Conservation (phyloP, 1,284 basidiomycete species). For the Apiotrichum porosum region DNA sequence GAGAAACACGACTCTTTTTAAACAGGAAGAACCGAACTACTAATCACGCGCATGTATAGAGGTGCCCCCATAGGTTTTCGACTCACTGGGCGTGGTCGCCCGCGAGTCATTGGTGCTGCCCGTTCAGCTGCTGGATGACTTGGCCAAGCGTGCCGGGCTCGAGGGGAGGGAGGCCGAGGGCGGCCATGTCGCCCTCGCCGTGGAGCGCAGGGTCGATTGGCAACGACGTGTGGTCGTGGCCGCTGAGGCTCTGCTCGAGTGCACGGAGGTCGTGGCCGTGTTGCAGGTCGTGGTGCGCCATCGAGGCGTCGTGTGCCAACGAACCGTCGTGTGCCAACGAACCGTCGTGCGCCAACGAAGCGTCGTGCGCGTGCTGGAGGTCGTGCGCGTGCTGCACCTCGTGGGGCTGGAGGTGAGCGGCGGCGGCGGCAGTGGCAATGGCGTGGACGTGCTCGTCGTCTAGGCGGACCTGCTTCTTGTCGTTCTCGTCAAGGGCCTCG, state of each 20-base stretch:
- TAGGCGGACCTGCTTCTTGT: slow-evolving; percentile 14
- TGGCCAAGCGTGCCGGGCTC: slow-evolving; percentile 17
- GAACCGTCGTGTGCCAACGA: not conserved
- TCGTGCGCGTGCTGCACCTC: slow-evolving; percentile 3
- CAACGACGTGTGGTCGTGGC: not conserved
- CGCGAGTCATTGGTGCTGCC: slow-evolving; percentile 8
- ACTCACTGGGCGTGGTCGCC: not conserved
- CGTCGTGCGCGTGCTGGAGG: not conserved
- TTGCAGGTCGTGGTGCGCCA: not conserved
- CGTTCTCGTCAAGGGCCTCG: slow-evolving; percentile 10
- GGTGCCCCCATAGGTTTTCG: too few relatives aligned
- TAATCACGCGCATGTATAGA: not conserved
- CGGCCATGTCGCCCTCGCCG: not conserved
- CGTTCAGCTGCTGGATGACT: slow-evolving; percentile 22
- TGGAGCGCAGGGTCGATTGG: not conserved
- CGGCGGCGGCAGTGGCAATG: slow-evolving; percentile 12
- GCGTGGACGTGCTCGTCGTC: slow-evolving; percentile 12
- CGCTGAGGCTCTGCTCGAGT: not conserved
- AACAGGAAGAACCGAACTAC: not conserved
- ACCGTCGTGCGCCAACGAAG: not conserved
- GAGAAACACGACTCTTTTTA: not conserved
- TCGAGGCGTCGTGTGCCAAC: not conserved
- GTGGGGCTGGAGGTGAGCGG: not conserved
- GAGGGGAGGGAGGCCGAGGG: slow-evolving; percentile 13
- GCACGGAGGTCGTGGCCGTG: not conserved